phyloP scores from a whole-genome alignment of 148 eudicot genomes.

The Persicaria maculosa region DNA sequence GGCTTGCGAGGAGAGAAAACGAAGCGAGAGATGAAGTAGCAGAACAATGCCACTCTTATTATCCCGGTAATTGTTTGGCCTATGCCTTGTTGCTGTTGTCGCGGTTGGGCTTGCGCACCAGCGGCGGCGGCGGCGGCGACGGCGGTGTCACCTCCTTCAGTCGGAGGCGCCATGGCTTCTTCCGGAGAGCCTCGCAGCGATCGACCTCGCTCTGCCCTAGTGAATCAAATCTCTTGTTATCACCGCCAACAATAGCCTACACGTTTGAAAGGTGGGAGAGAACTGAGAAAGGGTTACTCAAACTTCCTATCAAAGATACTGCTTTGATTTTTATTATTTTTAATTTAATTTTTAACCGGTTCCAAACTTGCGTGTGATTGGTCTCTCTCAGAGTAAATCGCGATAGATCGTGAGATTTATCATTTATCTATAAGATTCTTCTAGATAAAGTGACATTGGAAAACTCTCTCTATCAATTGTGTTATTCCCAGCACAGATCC shows the following conservation, averaged over 20 bases:
- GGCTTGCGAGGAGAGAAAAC: slow-evolving; percentile 50
- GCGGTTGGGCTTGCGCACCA: slow-evolving; percentile 20
- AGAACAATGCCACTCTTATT: slow-evolving; percentile 66
- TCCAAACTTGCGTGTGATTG: too few relatives aligned
- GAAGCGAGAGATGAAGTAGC: slow-evolving; percentile 92
- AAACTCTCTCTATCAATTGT: too few relatives aligned
- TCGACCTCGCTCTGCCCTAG: background rate
- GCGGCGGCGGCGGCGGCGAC: slow-evolving; percentile 21
- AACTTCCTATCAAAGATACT: too few relatives aligned
- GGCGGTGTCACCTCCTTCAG: slow-evolving; percentile 33
- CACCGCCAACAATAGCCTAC: background rate
- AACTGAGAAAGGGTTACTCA: background rate
- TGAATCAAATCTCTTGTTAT: background rate
- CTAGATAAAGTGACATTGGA: too few relatives aligned
- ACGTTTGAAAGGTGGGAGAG: background rate
- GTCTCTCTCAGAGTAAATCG: too few relatives aligned
- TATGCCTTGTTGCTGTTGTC: slow-evolving; percentile 27
- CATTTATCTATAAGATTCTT: too few relatives aligned
- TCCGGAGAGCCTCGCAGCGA: background rate
- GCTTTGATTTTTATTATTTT: too few relatives aligned
- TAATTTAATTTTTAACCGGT: too few relatives aligned
- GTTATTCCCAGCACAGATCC: too few relatives aligned
- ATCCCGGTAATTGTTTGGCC: slow-evolving; percentile 63
- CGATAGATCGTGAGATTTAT: too few relatives aligned
- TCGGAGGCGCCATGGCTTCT: slow-evolving; percentile 60